Base-by-base conservation (phyloP, 495 filamentous ascomycete genomes). In the Talaromyces thailandensis region DNA sequence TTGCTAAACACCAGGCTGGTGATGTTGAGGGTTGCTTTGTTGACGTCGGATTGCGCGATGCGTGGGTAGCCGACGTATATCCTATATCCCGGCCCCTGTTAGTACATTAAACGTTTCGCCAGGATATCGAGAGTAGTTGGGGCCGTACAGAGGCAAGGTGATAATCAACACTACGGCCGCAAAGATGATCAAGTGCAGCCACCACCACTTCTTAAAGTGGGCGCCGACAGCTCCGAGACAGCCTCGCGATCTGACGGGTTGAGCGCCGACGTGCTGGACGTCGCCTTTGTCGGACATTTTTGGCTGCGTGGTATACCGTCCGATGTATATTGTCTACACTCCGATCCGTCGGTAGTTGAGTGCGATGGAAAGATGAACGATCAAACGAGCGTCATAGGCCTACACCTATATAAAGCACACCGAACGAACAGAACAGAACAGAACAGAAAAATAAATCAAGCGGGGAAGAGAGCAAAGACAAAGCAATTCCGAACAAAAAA, bases 31-130 rank as follows among this genome's bases (percentile, higher is more conserved):
- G 76, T 81, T 21, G 90, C 86, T 23, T 83, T 71, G 65, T 89
- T 82, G 63, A 92, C 78, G 68, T 85, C 84, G 52, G 75, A 40
- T 70, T 92, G 88, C 24, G 89, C 88, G 61, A 90, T 89, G 59
- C 82, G 80, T 56, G 89, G 89, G 48, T 90, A 86, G 5, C 72
- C 89, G 62, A 91, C 88, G 64, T 87, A 87, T 56, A 92, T 71
- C 45, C 90, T 93, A 69, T 23, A n/a, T n/a, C n/a, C n/a, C n/a
- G n/a, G 1, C 23, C 24, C 50, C 37, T 45, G 18, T 69, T 25
- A 67, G 14, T 25, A 56, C 25, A 50, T 16, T 4, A 51, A 35
- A 40, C 16, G 0, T 16, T 55, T n/a, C n/a, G n/a, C n/a, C n/a
- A n/a, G n/a, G n/a, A n/a, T n/a, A n/a, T n/a, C n/a, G n/a, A n/a